phyloP scores from a whole-genome alignment of 176 grass and related monocot species.

The Oryza coarctata region DNA sequence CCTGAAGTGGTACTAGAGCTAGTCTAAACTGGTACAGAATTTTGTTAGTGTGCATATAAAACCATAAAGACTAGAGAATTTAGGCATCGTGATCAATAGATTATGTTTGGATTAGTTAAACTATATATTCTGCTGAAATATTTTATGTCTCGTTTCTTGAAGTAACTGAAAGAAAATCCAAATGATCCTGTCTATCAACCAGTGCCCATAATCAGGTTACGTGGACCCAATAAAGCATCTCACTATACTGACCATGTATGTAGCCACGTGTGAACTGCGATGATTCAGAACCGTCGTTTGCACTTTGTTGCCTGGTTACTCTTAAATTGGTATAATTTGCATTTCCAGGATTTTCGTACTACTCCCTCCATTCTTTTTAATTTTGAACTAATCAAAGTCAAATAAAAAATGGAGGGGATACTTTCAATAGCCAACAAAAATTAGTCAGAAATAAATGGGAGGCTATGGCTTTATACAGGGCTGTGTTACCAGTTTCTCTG shows the following conservation, averaged over 20 bases:
- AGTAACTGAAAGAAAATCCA: neutral
- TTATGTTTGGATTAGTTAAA: neutral
- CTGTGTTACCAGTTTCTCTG: too few species aligned
- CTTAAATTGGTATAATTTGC: neutral
- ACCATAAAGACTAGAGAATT: neutral
- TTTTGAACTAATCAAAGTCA: too few species aligned
- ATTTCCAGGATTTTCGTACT: neutral
- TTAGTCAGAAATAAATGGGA: neutral
- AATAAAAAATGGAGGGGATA: too few species aligned
- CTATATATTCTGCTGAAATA: neutral
- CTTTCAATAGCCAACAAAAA: neutral
- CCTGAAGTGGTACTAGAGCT: neutral
- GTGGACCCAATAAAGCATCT: neutral
- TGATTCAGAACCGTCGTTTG: slow-evolving; percentile 7
- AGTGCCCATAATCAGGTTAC: neutral
- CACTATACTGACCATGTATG: neutral
- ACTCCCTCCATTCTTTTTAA: too few species aligned
- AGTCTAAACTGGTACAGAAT: neutral
- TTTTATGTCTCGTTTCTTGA: neutral
- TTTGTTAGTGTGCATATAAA: neutral
- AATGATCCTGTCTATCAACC: neutral
- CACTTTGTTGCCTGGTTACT: neutral
- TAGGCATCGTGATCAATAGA: neutral
- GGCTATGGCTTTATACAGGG: too few species aligned
- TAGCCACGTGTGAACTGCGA: neutral